These are phyloP conservation scores for Tylopilus sp. DNA, from an alignment of 768 basidiomycete genomes.

Conservation along the genomic window DNA sequence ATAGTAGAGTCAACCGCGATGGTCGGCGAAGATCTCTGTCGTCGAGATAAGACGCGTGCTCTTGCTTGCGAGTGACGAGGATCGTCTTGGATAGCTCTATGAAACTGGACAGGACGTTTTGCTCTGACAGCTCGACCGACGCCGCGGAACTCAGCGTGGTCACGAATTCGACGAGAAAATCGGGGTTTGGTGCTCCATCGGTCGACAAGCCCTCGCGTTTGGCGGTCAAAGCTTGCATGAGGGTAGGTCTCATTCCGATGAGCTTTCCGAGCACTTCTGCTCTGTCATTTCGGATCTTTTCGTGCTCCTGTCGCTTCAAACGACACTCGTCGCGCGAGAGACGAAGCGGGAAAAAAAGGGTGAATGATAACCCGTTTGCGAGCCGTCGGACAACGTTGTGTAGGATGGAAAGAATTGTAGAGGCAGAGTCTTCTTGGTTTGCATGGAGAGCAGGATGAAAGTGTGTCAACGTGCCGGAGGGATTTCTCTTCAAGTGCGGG, in stretches of 20 bases:
- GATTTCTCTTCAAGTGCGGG: slow-evolving; percentile 51
- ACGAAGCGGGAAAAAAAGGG: slow-evolving; percentile 50
- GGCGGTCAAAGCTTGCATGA: slow-evolving; percentile 35
- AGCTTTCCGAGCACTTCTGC: slow-evolving; percentile 68
- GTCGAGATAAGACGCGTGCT: slow-evolving; percentile 30
- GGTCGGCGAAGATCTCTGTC: slow-evolving; percentile 57
- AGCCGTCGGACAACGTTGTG: slow-evolving; percentile 7
- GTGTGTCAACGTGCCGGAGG: slow-evolving; percentile 22
- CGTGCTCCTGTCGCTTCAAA: slow-evolving; percentile 55
- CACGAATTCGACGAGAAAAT: slow-evolving; percentile 23
- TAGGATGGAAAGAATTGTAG: slow-evolving; percentile 10
- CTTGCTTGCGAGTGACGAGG: slow-evolving; percentile 28
- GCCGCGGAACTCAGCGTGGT: slow-evolving; percentile 15
- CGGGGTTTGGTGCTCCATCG: slow-evolving; percentile 3
- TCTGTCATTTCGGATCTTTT: slow-evolving; percentile 61
- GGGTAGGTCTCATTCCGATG: slow-evolving; percentile 46
- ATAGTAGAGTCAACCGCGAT: slow-evolving; percentile 60
- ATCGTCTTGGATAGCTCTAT: slow-evolving; percentile 16
- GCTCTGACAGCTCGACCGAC: slow-evolving; percentile 11
- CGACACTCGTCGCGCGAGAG: slow-evolving; percentile 67
- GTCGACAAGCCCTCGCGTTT: not conserved
- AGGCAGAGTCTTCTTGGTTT: slow-evolving; percentile 3
- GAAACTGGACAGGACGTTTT: slow-evolving; percentile 13
- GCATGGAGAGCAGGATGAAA: slow-evolving; percentile 10
- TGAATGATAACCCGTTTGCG: slow-evolving; percentile 8